Conservation (phyloP, 768 basidiomycete species). For the Tulasnella sp. region DNA sequence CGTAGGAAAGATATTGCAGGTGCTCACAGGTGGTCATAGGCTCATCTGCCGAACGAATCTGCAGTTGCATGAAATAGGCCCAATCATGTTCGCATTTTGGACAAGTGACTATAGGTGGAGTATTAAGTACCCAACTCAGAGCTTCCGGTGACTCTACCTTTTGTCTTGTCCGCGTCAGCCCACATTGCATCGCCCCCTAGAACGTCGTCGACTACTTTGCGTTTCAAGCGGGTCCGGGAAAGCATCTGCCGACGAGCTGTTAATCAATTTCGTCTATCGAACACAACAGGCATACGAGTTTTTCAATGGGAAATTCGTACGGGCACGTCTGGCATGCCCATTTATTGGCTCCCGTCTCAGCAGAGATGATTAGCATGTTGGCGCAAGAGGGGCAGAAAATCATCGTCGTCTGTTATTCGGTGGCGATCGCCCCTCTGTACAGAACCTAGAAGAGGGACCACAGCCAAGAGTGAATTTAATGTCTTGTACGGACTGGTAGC, state of each 20-base stretch:
- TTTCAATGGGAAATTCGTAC: constrained; percentile 89
- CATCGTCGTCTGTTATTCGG: too few species aligned
- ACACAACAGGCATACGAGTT: constrained; percentile 52
- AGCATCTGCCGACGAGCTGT: constrained; percentile 66
- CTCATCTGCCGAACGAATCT: constrained; percentile 91
- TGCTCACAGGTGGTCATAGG: constrained; percentile 66
- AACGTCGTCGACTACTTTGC: constrained; percentile 95
- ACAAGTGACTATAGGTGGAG: constrained; percentile 47
- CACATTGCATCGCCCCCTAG: constrained; percentile 90
- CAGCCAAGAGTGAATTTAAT: not conserved
- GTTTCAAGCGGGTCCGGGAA: constrained; percentile 73
- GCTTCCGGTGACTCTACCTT: constrained; percentile 49
- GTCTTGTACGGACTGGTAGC: not conserved
- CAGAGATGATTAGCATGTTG: constrained; percentile 75
- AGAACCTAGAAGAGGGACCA: too few species aligned
- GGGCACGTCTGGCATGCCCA: constrained; percentile 93
- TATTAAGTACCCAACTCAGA: not conserved
- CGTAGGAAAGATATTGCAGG: not conserved
- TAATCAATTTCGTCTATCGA: not conserved
- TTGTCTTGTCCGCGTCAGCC: constrained; percentile 87
- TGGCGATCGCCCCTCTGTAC: too few species aligned
- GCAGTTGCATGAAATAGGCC: constrained; percentile 94
- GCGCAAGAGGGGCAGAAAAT: constrained; percentile 94
- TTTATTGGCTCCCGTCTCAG: constrained; percentile 78
- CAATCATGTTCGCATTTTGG: constrained; percentile 77